Base-by-base conservation (phyloP, 2,329 filamentous ascomycete species). In the Neopestalotiopsis clavispora region DNA sequence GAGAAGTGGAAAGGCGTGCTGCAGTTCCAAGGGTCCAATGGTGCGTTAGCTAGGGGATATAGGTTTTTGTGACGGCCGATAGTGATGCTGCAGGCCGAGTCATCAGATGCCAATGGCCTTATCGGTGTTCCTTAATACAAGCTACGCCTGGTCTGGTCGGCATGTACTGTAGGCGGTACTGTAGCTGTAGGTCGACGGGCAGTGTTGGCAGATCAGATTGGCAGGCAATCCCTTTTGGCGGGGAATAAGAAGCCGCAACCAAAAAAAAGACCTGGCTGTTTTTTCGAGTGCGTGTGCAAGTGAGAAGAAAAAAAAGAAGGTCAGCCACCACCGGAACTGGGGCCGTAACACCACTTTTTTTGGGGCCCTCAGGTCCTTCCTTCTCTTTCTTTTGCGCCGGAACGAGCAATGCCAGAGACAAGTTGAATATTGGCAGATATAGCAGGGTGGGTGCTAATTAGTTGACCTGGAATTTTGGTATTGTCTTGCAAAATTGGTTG, bases 21-120 rank as follows among this genome's bases (percentile, higher is more conserved):
- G 63, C 30, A 56, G 32, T 38, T 23, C 32, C 63, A 30, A 49
- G 42, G 63, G 42, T 38, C 63, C 42, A 57, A 58, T 45, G 63
- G 63, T 28, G 49, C 45, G 63, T 34, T 45, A 57, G 49, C 45
- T 66, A 57, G 28, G 42, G 63, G 42, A 20, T 56, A 66, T 56
- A 40, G 23, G 52, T 40, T 38, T 32, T 56, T 14, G 42, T 32
- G 28, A 30, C 30, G 10, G 52, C 30, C 30, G 63, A 66, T 57
- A 66, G 61, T 40, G 61, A 66, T 49, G 63, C 63, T 34, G 38
- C 62, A 52, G 62, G 62, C 14, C 28, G 40, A 17, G 28, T 28
- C 52, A 34, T 23, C 45, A 56, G 34, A 42, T 57, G 63, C 30
- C 63, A 57, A 23, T 57, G 49, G 61, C 61, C 63, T 66, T 66